Conservation (phyloP, 2,329 filamentous ascomycete species). For the Thermochaetoides dissita region DNA sequence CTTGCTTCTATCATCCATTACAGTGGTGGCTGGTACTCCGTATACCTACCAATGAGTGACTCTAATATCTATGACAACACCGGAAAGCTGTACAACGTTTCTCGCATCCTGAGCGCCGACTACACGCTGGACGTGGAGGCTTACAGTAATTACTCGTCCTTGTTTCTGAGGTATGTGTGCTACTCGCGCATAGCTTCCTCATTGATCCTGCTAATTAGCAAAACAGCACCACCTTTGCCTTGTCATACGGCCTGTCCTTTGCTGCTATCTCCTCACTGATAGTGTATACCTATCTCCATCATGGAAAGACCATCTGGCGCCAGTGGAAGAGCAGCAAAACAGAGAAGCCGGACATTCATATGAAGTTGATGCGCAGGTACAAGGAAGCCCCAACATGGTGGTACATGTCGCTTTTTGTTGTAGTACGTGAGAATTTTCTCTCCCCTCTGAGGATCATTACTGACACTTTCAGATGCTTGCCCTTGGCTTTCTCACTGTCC, state of each 20-base stretch:
- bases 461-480: constrained; percentile 29
- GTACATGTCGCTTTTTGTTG: constrained; percentile 43
- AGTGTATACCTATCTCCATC: constrained; percentile 53
- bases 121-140: constrained; percentile 48
- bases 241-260: constrained; percentile 59
- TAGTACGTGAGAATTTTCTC: constrained; percentile 27
- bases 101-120: constrained; percentile 45
- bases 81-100: constrained; percentile 48
- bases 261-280: constrained; percentile 56
- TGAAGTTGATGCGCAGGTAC: constrained; percentile 50
- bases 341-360: constrained; percentile 50
- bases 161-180: constrained; percentile 41
- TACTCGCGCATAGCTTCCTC: too few species aligned
- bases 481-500: constrained; percentile 39
- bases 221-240: constrained; percentile 52
- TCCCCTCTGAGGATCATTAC: constrained; percentile 6
- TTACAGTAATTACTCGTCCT: constrained; percentile 53
- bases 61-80: constrained; percentile 60
- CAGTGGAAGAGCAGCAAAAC: constrained; percentile 45
- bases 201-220: too few species aligned
- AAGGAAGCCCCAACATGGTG: constrained; percentile 50
- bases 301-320: constrained; percentile 51
- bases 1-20: constrained; percentile 48
- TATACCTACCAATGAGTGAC: constrained; percentile 56
- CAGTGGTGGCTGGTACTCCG: constrained; percentile 47